These are phyloP conservation scores for Saprolegnia parasitica DNA, from an alignment of 352 stramenopile genomes.

Conservation along the genomic window DNA sequence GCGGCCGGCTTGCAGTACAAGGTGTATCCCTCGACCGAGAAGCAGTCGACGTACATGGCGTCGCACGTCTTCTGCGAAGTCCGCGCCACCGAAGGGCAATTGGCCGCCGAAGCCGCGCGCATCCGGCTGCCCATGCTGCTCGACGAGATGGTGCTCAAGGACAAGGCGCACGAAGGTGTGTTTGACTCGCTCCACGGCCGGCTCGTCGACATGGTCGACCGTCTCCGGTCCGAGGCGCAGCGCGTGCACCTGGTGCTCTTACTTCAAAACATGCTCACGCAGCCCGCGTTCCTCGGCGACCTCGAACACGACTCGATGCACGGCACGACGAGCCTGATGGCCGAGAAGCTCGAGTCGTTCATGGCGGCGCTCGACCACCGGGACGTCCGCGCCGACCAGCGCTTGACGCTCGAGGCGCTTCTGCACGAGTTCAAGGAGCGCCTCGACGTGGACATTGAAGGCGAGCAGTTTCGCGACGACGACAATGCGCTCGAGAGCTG, in stretches of 20 bases:
- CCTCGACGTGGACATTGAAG: constrained; percentile 27
- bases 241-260: constrained; percentile 24
- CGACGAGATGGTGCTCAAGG: constrained; percentile 35
- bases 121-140: constrained; percentile 75
- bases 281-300: constrained; percentile 14
- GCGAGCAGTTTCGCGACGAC: constrained; percentile 24
- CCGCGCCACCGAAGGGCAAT: constrained; percentile 61
- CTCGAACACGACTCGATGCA: constrained; percentile 12
- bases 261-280: constrained; percentile 29
- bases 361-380: constrained; percentile 17
- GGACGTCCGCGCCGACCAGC: not conserved
- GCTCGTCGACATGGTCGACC: constrained; percentile 28
- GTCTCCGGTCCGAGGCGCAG: constrained; percentile 17
- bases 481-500: not conserved
- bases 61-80: constrained; percentile 75
- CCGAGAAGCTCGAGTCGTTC: constrained; percentile 26
- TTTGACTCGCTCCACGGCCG: constrained; percentile 18
- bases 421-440: constrained; percentile 24
- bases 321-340: constrained; percentile 8
- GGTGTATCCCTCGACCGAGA: constrained; percentile 24
- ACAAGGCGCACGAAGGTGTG: constrained; percentile 27
- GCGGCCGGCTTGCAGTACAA: constrained; percentile 17
- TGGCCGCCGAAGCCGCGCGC: constrained; percentile 57
- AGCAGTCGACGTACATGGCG: constrained; percentile 24
- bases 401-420: not conserved